phyloP scores from a whole-genome alignment of 768 basidiomycete genomes.

The Pisolithus microcarpus region DNA sequence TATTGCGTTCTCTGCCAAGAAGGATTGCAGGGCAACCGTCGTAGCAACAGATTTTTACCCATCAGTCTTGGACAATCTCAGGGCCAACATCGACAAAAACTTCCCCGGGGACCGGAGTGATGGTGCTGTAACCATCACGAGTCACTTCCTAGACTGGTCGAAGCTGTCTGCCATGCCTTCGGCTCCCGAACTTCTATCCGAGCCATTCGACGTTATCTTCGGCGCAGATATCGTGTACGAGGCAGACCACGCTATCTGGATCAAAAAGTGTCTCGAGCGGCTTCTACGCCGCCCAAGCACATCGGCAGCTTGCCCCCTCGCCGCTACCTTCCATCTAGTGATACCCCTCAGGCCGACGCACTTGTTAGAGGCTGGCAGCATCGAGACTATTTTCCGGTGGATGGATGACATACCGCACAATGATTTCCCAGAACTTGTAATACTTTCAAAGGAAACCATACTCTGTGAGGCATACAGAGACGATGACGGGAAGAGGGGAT shows the following conservation, averaged over 20 bases:
- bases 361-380: slow-evolving; percentile 44
- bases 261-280: slow-evolving; percentile 35
- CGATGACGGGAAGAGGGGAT: slow-evolving; percentile 20
- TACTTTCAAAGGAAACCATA: slow-evolving; percentile 49
- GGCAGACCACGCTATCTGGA: slow-evolving; percentile 39
- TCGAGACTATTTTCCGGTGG: slow-evolving; percentile 49
- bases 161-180: no score
- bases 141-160: no score
- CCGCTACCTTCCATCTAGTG: slow-evolving; percentile 55
- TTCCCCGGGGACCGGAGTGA: slow-evolving; percentile 9
- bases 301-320: not conserved
- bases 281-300: slow-evolving; percentile 27
- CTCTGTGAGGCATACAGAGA: slow-evolving; percentile 40
- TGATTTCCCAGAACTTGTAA: slow-evolving; percentile 31
- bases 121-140: not conserved
- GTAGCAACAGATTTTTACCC: slow-evolving; percentile 46
- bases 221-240: slow-evolving; percentile 55
- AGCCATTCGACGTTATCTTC: slow-evolving; percentile 34
- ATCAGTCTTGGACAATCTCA: slow-evolving; percentile 41
- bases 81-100: slow-evolving; percentile 36
- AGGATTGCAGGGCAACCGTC: slow-evolving; percentile 18
- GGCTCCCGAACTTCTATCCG: no score
- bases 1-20: not conserved
- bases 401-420: not conserved
- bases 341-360: slow-evolving; percentile 71